Evolutionary conservation across 1,284 basidiomycete species (phyloP), one percentile per base, ranked within the genome.

Genomic region (Butyriboletus appendiculatus): DNA sequence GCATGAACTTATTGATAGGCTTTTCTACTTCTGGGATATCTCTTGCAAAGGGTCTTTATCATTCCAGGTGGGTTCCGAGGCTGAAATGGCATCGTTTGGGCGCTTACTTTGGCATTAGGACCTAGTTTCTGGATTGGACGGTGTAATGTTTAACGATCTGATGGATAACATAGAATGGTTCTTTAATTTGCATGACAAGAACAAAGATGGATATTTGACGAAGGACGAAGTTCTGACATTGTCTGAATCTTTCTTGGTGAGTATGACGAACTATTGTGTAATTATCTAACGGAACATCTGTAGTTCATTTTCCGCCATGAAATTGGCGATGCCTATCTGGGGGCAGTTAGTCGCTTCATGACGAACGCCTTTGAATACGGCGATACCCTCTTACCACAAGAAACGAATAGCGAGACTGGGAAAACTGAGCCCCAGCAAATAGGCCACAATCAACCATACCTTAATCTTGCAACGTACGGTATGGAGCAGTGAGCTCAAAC

Each of bases 161-260:
- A 97, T 98, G 94, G 92, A 95, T 57, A 96, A 93, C 64, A 98
- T 98, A 63, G 92, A 97, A 70, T 98, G 96, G 95, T 96, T 99
- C 76, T 98, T 99, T 75, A 90, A 92, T 61, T 73, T 99, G 48
- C 94, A 98, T 63, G 95, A 98, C 75, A 96, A 96, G 73, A 90
- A 98, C 71, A 94, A 93, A 60, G 95, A 98, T 66, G 94, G 94
- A 0, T 95, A 80, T 67, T 75, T 99, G 58, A 96, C 95, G 3
- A 98, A 96, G 73, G 96, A 98, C 65, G 96, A 99, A 71, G 92
- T 98, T 30, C 75, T 99, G 61, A 97, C 94, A 1, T 75, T 99
- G 38, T 98, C 96, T 4, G 96, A 98, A 73, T 93, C 94, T 16
- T 81, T 99, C 49, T 76, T 99, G 72, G 94, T 95, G 49, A 69